phyloP scores from a whole-genome alignment of 352 stramenopile species.

The Phytophthora kernoviae region DNA sequence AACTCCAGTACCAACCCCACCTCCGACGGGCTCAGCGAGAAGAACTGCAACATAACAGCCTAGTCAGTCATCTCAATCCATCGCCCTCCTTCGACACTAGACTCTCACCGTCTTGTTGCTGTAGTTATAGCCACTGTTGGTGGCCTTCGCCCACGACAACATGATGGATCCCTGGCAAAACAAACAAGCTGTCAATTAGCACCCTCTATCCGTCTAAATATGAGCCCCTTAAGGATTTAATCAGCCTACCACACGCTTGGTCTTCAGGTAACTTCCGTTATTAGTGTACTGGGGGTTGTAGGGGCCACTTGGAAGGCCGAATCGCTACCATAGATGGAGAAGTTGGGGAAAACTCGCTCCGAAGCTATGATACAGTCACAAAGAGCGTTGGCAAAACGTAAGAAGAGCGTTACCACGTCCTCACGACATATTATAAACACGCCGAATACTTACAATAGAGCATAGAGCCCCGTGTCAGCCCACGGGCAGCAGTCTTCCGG shows the following conservation, averaged over 20 bases:
- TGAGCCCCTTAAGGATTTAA: neutral
- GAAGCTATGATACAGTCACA: constrained; percentile 31
- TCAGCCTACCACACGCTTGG: constrained; percentile 65
- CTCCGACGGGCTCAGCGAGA: constrained; percentile 79
- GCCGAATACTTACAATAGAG: constrained; percentile 35
- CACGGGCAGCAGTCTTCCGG: constrained; percentile 25
- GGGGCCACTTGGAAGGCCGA: constrained; percentile 79
- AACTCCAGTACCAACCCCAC: constrained; percentile 80
- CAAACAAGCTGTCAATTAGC: constrained; percentile 15
- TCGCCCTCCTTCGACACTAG: neutral
- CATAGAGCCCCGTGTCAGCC: constrained; percentile 23
- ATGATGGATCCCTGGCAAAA: constrained; percentile 73
- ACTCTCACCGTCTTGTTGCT: constrained; percentile 75
- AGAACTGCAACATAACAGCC: constrained; percentile 58
- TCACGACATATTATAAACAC: neutral
- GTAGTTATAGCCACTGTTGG: constrained; percentile 76
- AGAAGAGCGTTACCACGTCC: neutral
- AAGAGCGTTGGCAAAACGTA: constrained; percentile 11
- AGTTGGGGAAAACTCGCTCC: constrained; percentile 78
- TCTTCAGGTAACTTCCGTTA: constrained; percentile 80
- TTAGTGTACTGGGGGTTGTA: constrained; percentile 68
- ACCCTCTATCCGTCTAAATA: neutral
- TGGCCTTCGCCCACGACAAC: constrained; percentile 81
- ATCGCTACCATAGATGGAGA: constrained; percentile 73
- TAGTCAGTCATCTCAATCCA: constrained; percentile 2